Conservation (phyloP, 345 rosid species). For the Linum trigynum region DNA sequence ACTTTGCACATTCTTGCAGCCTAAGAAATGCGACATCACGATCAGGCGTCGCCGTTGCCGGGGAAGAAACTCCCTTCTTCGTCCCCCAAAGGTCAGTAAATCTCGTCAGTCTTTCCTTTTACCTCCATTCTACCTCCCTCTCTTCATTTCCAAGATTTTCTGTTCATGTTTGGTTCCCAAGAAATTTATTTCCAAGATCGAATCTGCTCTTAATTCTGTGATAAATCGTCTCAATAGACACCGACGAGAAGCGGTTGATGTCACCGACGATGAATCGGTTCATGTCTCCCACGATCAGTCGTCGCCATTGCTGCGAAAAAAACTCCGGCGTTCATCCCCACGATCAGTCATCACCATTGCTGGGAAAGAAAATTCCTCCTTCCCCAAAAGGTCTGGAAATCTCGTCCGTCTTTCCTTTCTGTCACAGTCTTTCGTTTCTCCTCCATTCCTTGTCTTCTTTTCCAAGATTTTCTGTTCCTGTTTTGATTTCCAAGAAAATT, state of each 20-base stretch:
- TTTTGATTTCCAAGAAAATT: not conserved
- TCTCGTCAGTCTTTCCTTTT: not conserved
- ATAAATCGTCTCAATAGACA: not conserved
- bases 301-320: too few species aligned
- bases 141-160: not conserved
- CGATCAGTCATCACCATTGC: conserved; percentile 6
- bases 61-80: not conserved
- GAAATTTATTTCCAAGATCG: not conserved
- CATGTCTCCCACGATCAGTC: conserved; percentile 23
- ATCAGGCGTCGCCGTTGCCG: not conserved
- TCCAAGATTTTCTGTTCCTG: too few species aligned
- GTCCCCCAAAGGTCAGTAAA: conserved; percentile 7
- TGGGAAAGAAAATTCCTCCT: conserved; percentile 9
- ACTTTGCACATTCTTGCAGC: too few species aligned
- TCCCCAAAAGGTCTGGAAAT: conserved; percentile 12
- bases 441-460: not conserved
- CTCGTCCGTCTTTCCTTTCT: not conserved
- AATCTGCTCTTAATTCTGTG: not conserved
- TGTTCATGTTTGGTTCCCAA: not conserved
- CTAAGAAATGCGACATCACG: not conserved
- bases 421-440: not conserved
- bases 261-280: conserved; percentile 13
- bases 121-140: not conserved
- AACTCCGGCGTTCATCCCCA: not conserved
- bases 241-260: conserved; percentile 26